Evolutionary conservation across 116 monocot genomes (phyloP), one percentile per base, ranked within the genome.

Genomic region (Papilionanthe hybrid): DNA sequence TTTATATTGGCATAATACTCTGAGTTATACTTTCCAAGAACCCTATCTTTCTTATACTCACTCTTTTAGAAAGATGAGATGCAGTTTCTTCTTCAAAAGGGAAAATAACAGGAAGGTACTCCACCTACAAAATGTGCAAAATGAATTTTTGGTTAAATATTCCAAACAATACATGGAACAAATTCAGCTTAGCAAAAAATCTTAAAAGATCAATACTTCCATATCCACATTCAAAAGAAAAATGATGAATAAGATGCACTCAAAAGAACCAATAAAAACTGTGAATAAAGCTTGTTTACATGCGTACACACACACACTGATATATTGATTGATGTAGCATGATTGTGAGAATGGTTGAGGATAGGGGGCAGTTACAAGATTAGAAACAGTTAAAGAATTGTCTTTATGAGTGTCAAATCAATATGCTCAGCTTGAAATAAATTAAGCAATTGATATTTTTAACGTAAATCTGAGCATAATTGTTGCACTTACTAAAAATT

Each of bases 51-150:
- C 17, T 66, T 18, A 12, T 49, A 77, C 78, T 79, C 72, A 96
- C 95, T 84, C 83, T 72, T 58, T 86, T 89, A 57, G 96, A 85
- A 86, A 96, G 92, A 69, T 86, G 83, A 65, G 77, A 69, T 37
- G 84, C 90, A 78, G 44, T 87, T 42, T 92, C 88, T 68, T 83
- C 81, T 79, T 96, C 83, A 63, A 74, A 79, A 76, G 93, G 91
- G 41, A 74, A 42, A 85, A 96, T 84, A 18, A 96, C 78, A 27
- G 96, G 93, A 37, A 96, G 96, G 75, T 96, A 96, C 60, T 96
- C 93, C 75, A 96, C 96, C 96, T 95, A 63, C 75, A 71, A 80
- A 73, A 55, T 19, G 25, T 10, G 48, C 15, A 55, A 37, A 81
- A 49, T 47, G 60, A 10, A 22, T 1, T 32, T 80, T 43, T 55